A percentile compares a stretch with the other conserved stretches of the same genome.
Conservation (phyloP, 441 rosid species). For the Aquilaria agallochum region DNA sequence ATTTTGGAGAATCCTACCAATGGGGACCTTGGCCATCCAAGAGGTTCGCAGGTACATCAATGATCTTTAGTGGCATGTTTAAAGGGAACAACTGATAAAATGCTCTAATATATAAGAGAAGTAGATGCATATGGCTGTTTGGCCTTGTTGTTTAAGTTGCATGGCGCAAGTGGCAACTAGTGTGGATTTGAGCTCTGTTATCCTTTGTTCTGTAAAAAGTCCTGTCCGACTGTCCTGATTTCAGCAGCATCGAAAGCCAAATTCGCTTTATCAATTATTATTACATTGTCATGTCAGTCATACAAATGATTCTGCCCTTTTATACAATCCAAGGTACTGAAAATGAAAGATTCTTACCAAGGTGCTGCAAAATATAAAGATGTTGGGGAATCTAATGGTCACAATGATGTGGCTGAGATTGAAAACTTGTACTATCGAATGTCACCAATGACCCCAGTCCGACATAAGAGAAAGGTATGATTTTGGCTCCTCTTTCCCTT, state of each 20-base stretch:
- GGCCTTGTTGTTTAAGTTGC: no score
- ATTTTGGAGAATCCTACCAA: slow-evolving; percentile 56
- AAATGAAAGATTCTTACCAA: slow-evolving; percentile 32
- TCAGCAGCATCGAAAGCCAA: not conserved
- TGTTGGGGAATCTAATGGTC: slow-evolving; percentile 21
- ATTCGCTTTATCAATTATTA: no score
- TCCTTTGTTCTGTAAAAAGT: no score
- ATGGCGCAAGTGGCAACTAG: not conserved
- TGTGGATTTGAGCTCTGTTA: not conserved
- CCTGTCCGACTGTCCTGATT: no score
- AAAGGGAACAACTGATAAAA: no score
- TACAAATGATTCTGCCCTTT: no score
- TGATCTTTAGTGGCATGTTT: slow-evolving; percentile 3
- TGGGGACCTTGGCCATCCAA: slow-evolving; percentile 30
- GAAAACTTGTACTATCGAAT: slow-evolving; percentile 21
- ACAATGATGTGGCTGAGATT: slow-evolving; percentile 28
- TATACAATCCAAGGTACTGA: slow-evolving; percentile 19
- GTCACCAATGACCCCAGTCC: slow-evolving; percentile 58
- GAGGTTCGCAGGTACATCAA: slow-evolving; percentile 44
- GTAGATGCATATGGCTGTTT: no score
- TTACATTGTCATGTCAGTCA: no score
- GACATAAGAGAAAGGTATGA: slow-evolving; percentile 68
- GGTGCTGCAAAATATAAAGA: slow-evolving; percentile 26
- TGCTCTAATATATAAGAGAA: no score
- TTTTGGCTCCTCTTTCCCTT: no score